Evolutionary conservation across 106 monocot genomes (phyloP), one percentile per base, ranked within the genome.

Genomic region (Phalaenopsis equestris): DNA sequence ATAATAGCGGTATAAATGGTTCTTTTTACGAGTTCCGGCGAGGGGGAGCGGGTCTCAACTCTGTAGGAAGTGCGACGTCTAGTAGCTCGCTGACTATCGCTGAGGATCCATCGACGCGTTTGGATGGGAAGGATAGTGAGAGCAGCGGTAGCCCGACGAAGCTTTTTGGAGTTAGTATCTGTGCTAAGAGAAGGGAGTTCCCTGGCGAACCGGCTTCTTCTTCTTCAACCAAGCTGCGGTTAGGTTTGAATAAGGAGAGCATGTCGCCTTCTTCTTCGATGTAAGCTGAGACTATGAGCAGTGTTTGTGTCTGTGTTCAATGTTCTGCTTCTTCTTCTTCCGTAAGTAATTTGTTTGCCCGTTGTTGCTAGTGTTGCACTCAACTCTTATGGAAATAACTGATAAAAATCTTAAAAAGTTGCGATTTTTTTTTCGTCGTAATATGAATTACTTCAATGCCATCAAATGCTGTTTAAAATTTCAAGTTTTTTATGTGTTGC

Each of bases 21-120:
- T 39, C 72, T 4, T 75, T 75, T 36, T 55, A 11, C 55, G 30
- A 23, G 8, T 24, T 7, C 10, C 48, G 23, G 3, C 38, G 7
- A 1, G 6, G 10, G 9, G 11, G 43, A 11, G 41, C 57, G 0
- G 78, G 55, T 18, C 7, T 78, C 0, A 78, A 67, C 15, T 64
- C 57, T 18, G 86, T 85, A 37, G 90, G 91, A 38, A 98, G 94
- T 80, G 85, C 87, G 15, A 98, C 97, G 3, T 98, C 97, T 2
- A 92, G 97, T 56, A 98, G 97, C 80, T 98, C 97, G 2, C 84
- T 98, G 70, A 98, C 97, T 75, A 89, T 98, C 37, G 97, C 87
- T n/a, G 97, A 98, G 41, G 97, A 94, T 58, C 86, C 89, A 0
- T 77, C 77, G 0, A 67, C 76, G 9, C 77, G 75, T 21, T 67